phyloP scores from a whole-genome alignment of 768 basidiomycete genomes.

The Leccinum arenicola region DNA sequence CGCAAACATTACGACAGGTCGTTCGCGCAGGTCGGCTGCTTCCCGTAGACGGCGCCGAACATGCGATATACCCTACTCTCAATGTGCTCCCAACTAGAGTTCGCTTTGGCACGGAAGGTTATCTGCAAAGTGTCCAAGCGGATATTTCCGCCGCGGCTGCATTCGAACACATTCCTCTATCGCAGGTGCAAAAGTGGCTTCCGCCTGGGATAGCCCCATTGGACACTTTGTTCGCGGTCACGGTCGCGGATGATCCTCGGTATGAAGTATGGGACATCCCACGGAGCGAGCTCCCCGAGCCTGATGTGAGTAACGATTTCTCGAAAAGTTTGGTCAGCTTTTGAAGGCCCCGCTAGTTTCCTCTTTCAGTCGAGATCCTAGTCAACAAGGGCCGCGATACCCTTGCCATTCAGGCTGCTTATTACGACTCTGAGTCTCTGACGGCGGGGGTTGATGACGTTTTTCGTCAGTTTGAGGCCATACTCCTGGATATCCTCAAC shows the following conservation, averaged over 20 bases:
- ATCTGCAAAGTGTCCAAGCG: constrained; percentile 22
- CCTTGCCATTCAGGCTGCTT: constrained; percentile 22
- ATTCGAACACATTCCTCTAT: constrained; percentile 32
- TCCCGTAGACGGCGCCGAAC: constrained; percentile 24
- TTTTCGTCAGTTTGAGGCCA: constrained; percentile 23
- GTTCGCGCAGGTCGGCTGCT: constrained; percentile 32
- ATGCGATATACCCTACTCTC: constrained; percentile 25
- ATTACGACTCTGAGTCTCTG: constrained; percentile 19
- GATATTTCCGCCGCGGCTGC: constrained; percentile 27
- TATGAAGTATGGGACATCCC: constrained; percentile 24
- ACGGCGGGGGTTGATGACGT: constrained; percentile 17
- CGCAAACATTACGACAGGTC: constrained; percentile 15
- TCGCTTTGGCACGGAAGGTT: constrained; percentile 10
- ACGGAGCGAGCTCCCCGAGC: constrained; percentile 30
- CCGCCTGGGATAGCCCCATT: constrained; percentile 22
- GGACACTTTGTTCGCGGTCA: constrained; percentile 33
- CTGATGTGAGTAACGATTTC: constrained; percentile 25
- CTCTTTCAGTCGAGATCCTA: constrained; percentile 25
- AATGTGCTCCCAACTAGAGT: constrained; percentile 30
- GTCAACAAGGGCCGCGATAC: constrained; percentile 19
- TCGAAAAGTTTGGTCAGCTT: not conserved
- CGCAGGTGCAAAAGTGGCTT: constrained; percentile 32
- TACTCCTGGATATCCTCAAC: constrained; percentile 19
- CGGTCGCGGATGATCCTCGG: constrained; percentile 19
- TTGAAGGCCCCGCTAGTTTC: constrained; percentile 15